Evolutionary conservation across 257 asterid species (phyloP).

Genomic region (Primulina tabacum): DNA sequence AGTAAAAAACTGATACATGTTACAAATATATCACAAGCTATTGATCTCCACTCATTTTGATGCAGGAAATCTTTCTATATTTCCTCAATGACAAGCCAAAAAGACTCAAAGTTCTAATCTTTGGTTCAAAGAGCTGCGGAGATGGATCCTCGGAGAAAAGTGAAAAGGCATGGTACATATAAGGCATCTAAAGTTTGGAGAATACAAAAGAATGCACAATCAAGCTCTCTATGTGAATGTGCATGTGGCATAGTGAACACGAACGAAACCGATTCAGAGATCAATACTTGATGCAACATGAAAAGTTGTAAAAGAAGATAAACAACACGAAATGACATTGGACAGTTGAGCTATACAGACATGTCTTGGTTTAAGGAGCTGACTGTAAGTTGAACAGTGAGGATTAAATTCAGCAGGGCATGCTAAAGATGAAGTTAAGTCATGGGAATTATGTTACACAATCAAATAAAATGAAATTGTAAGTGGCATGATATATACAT

Average conservation of each 20-base stretch:
- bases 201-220: background rate
- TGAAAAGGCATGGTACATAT: background rate
- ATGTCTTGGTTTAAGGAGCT: background rate
- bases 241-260: slow-evolving; percentile 5
- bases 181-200: background rate
- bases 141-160: background rate
- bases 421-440: background rate
- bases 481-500: background rate
- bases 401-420: background rate
- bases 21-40: too few species aligned
- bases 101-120: too few species aligned
- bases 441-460: background rate
- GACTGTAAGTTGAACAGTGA: background rate
- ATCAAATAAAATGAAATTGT: background rate
- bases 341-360: background rate
- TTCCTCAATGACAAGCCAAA: too few species aligned
- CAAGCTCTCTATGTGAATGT: background rate
- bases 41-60: too few species aligned
- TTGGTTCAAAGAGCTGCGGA: too few species aligned
- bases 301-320: background rate
- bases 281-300: background rate
- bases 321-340: background rate
- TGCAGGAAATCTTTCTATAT: too few species aligned
- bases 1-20: background rate
- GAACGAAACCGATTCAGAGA: background rate